phyloP scores from a whole-genome alignment of 139 green algal species.

The Asterochloris erici region DNA sequence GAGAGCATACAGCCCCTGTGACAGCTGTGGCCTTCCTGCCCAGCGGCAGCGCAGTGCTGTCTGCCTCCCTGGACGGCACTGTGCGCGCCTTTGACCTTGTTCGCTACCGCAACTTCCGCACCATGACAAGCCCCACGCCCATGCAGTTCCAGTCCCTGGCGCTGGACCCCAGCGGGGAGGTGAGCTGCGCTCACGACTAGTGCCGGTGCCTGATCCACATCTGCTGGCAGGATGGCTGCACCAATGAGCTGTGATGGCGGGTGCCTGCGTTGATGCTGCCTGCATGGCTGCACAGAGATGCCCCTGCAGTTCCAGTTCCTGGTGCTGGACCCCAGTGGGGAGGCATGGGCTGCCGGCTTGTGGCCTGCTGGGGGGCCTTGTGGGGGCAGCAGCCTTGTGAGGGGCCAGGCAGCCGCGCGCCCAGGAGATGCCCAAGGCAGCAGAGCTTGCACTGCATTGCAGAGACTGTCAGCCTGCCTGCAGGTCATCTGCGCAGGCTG shows the following conservation, averaged over 20 bases:
- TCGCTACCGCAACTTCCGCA: slow-evolving; percentile 93
- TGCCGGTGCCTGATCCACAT: no score
- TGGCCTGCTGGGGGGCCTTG: no score
- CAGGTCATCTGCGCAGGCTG: slow-evolving; percentile 80
- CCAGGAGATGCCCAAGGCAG: no score
- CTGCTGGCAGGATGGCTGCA: no score
- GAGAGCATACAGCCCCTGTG: slow-evolving; percentile 85
- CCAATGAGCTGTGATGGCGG: no score
- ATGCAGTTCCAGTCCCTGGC: slow-evolving; percentile 86
- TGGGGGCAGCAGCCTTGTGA: no score
- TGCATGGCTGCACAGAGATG: no score
- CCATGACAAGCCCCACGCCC: slow-evolving; percentile 75
- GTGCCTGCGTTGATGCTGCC: no score
- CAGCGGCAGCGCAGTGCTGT: slow-evolving; percentile 36
- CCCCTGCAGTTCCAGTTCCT: no score
- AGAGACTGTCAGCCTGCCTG: neutral
- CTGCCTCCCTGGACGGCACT: slow-evolving; percentile 78
- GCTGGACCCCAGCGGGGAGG: slow-evolving; percentile 83
- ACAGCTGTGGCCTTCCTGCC: slow-evolving; percentile 77
- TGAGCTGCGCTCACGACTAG: slow-evolving; percentile 4
- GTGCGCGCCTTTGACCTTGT: slow-evolving; percentile 93
- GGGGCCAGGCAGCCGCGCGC: no score
- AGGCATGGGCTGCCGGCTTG: no score
- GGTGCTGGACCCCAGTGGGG: no score
- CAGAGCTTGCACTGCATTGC: neutral